phyloP scores from a whole-genome alignment of 176 grass and related monocot species.

The Carex kokanica region DNA sequence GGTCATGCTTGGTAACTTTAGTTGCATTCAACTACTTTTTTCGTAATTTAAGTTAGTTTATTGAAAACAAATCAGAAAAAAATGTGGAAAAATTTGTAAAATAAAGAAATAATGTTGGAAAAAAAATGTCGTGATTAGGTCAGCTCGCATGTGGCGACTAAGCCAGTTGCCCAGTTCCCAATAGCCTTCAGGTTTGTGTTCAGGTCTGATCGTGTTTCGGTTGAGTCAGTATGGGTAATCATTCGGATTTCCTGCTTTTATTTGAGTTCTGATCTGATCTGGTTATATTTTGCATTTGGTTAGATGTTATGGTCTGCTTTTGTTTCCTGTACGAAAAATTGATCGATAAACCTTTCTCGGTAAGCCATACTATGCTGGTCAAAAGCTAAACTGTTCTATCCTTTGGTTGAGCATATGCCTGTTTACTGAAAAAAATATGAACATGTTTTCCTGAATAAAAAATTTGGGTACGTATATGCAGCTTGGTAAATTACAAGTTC shows the following conservation, averaged over 20 bases:
- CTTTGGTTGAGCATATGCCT: neutral
- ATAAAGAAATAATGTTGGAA: no score
- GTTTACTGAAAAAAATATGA: neutral
- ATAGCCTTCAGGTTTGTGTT: neutral
- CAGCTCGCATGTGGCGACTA: no score
- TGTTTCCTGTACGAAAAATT: neutral
- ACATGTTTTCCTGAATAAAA: neutral
- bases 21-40: neutral
- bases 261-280: neutral
- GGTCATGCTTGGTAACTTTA: neutral
- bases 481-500: neutral
- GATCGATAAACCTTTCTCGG: neutral
- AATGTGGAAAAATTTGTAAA: no score
- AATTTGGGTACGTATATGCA: neutral
- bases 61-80: no score
- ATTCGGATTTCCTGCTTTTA: neutral
- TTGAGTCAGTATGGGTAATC: neutral
- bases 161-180: neutral
- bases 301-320: neutral
- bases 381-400: neutral
- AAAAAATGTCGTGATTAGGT: no score
- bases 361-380: no score
- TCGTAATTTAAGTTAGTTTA: no score
- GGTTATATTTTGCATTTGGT: neutral
- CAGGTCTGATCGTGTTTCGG: neutral